Conservation (phyloP, 495 filamentous ascomycete genomes). For the Aspergillus homomorphus region DNA sequence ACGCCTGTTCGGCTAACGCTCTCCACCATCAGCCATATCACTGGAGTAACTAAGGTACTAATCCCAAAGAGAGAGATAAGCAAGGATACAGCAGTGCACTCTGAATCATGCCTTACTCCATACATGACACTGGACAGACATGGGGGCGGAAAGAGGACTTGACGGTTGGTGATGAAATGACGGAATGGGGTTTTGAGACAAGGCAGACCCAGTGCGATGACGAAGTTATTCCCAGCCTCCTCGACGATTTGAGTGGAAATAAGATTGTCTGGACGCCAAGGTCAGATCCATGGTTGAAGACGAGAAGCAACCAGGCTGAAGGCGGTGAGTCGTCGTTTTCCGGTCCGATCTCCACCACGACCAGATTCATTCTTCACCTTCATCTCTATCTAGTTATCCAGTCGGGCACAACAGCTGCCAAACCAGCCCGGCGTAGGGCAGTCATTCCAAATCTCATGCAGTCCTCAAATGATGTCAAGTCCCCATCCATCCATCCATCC, state of each 20-base stretch:
- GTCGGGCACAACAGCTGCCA: neutral
- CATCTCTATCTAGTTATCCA: neutral
- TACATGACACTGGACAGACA: no score
- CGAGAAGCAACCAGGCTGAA: neutral
- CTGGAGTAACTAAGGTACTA: no score
- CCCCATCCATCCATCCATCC: neutral
- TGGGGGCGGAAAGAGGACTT: no score
- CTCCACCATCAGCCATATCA: no score
- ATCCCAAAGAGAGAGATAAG: no score
- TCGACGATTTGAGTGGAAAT: neutral
- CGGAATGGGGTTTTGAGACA: no score
- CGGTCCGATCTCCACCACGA: neutral
- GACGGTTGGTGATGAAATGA: no score
- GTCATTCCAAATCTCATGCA: neutral
- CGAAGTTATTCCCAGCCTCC: neutral
- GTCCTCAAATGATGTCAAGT: neutral
- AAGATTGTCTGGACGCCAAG: neutral
- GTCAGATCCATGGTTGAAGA: conserved; percentile 8
- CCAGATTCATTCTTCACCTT: neutral
- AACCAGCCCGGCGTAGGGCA: neutral
- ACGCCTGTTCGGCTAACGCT: no score
- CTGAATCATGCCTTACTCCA: no score
- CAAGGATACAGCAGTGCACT: no score
- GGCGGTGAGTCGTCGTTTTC: neutral
- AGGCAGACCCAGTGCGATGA: neutral